Evolutionary conservation across 352 stramenopile species (phyloP).

Genomic region (Phytophthora syringae): DNA sequence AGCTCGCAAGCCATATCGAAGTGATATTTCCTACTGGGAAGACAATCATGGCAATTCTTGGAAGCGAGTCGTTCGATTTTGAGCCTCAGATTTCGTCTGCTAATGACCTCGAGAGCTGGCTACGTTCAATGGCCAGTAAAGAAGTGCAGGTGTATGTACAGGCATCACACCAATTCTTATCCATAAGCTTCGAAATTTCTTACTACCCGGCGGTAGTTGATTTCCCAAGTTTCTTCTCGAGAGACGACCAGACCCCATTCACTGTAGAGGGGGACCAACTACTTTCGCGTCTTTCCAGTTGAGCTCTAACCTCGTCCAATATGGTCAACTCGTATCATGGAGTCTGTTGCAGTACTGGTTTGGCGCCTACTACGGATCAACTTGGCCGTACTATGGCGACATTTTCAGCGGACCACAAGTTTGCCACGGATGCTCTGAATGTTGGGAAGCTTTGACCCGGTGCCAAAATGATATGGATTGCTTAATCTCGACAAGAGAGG

Average conservation of each 20-base stretch:
- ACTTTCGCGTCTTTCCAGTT: slow-evolving; percentile 18
- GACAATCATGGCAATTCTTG: not conserved
- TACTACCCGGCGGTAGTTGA: slow-evolving; percentile 9
- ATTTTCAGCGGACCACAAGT: slow-evolving; percentile 15
- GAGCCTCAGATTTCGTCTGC: not conserved
- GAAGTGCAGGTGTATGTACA: slow-evolving; percentile 8
- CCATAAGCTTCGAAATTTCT: slow-evolving; percentile 8
- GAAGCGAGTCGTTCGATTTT: slow-evolving; percentile 6
- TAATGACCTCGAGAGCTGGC: slow-evolving; percentile 6
- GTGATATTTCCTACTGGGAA: slow-evolving; percentile 4
- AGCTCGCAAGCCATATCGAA: slow-evolving; percentile 7
- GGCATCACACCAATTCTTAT: not conserved
- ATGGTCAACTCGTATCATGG: slow-evolving; percentile 7
- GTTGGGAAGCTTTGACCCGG: slow-evolving; percentile 23
- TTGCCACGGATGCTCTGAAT: slow-evolving; percentile 21
- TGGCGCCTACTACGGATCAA: not conserved
- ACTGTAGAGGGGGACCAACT: not conserved
- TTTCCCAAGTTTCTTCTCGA: slow-evolving; percentile 16
- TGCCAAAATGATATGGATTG: slow-evolving; percentile 30
- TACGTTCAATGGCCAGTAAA: not conserved
- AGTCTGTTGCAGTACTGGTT: slow-evolving; percentile 25
- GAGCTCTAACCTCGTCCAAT: slow-evolving; percentile 21
- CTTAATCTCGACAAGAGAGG: slow-evolving; percentile 8
- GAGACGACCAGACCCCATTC: not conserved
- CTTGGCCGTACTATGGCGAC: not conserved